These are phyloP conservation scores for Ramichloridium luteum DNA, from an alignment of 2,329 filamentous ascomycete species.

Conservation along the genomic window DNA sequence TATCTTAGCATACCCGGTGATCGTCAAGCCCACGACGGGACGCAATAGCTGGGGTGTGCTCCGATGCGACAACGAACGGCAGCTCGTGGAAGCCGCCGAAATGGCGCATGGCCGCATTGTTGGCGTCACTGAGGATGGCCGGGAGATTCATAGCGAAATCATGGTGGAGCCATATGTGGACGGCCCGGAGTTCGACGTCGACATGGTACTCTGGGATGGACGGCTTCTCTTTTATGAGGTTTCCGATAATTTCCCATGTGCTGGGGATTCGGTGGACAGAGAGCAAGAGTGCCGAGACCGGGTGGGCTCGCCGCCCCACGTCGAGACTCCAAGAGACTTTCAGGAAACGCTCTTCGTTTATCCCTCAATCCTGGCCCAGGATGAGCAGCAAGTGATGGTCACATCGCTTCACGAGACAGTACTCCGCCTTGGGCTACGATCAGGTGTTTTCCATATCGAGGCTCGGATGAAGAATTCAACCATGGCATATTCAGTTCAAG, in stretches of 20 bases:
- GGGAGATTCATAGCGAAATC: background rate
- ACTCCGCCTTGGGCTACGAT: background rate
- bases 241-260: background rate
- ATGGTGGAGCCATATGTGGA: background rate
- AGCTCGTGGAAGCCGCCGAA: background rate
- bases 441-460: background rate
- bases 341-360: background rate
- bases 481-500: background rate
- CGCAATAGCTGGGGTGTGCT: constrained; percentile 1
- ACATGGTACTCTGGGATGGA: background rate
- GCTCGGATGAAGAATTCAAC: background rate
- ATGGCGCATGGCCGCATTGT: background rate
- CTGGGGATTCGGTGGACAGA: too few relatives aligned
- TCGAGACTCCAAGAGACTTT: too few relatives aligned
- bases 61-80: background rate
- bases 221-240: background rate
- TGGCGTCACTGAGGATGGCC: too few relatives aligned
- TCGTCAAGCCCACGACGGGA: background rate
- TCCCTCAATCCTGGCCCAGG: background rate
- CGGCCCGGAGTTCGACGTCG: background rate
- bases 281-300: background rate
- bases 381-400: background rate
- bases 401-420: background rate
- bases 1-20: background rate
- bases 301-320: too few relatives aligned